Evolutionary conservation across 345 rosid species (phyloP), one percentile per base, ranked within the genome.

Genomic region (Raphanus sativus): DNA sequence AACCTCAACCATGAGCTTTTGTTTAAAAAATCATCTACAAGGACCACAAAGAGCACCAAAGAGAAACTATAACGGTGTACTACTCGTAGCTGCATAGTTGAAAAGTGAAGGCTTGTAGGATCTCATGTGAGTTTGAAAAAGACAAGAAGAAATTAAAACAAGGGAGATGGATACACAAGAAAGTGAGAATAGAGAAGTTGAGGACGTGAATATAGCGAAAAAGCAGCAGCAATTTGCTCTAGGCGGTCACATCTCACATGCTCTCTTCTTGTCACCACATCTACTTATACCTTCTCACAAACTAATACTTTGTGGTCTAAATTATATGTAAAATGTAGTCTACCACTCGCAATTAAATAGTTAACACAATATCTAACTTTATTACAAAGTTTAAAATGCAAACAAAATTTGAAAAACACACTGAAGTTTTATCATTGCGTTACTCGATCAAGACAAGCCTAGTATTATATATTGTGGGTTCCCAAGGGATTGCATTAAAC

Each of bases 201-300:
- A 73, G 81, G 73, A 33, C 81, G 69, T 78, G 77, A 78, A 67
- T 67, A 15, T 77, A 71, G 9, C 48, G 21, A 56, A 66, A 78
- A 73, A 73, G 81, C 48, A 48, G 69, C 55, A 78, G 34, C 81
- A 78, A 78, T 66, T 78, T 78, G 77, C 81, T 15, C 77, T 48
- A 60, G 28, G 36, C 81, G 50, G 81, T 73, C 81, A 78, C 81
- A 78, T 78, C 81, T 78, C 81, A 78, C 81, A 78, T 78, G 81
- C 81, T 78, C 77, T 78, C 2, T 62, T 67, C 16, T 78, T 29
- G 6, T 64, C 60, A 78, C 81, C 81, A 78, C 81, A 78, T 78
- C 81, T 78, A 59, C 45, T 24, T 71, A 71, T 65, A 71, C 73
- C 81, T 24, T 58, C 81, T 71, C 77, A 65, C 72, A 65, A 65